A percentile compares a stretch with the other conserved stretches of the same genome.
Conservation (phyloP, 1,284 basidiomycete species). For the Chiua sp. region DNA sequence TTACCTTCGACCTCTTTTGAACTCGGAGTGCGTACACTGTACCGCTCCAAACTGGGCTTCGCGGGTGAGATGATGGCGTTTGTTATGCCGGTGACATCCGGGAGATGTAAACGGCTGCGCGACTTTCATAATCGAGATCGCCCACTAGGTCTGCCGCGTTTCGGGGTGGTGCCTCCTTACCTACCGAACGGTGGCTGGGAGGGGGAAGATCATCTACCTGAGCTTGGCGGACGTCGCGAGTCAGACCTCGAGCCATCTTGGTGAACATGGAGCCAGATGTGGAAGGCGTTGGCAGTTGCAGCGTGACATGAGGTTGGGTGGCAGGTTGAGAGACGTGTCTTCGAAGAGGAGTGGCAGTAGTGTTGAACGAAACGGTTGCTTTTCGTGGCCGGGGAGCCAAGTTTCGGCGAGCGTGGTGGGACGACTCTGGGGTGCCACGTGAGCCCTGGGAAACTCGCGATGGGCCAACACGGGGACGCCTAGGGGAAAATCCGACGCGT, state of each 20-base stretch:
- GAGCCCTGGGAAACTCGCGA: conserved; percentile 25
- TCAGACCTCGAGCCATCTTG: conserved; percentile 58
- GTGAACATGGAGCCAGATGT: conserved; percentile 58
- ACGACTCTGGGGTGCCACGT: conserved; percentile 13
- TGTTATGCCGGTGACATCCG: conserved; percentile 81
- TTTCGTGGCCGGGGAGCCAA: conserved; percentile 42
- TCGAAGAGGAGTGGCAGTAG: conserved; percentile 31
- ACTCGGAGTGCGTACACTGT: conserved; percentile 49
- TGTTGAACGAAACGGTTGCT: conserved; percentile 39
- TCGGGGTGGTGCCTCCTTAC: conserved; percentile 16
- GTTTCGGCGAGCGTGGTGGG: conserved; percentile 30
- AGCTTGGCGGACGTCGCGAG: conserved; percentile 58
- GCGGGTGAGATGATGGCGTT: conserved; percentile 74
- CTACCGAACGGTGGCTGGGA: conserved; percentile 6
- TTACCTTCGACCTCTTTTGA: conserved; percentile 66
- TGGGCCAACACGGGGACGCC: conserved; percentile 63
- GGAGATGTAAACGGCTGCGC: conserved; percentile 54
- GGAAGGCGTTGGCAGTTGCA: conserved; percentile 64
- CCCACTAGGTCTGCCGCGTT: conserved; percentile 9
- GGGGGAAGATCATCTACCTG: conserved; percentile 23
- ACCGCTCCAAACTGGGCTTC: conserved; percentile 56
- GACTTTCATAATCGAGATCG: conserved; percentile 15
- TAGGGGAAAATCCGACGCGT: conserved; percentile 70
- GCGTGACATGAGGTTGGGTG: conserved; percentile 51
- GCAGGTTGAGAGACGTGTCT: conserved; percentile 35